Base-by-base conservation (phyloP, 441 rosid species). In the Adansonia rubrostipa region DNA sequence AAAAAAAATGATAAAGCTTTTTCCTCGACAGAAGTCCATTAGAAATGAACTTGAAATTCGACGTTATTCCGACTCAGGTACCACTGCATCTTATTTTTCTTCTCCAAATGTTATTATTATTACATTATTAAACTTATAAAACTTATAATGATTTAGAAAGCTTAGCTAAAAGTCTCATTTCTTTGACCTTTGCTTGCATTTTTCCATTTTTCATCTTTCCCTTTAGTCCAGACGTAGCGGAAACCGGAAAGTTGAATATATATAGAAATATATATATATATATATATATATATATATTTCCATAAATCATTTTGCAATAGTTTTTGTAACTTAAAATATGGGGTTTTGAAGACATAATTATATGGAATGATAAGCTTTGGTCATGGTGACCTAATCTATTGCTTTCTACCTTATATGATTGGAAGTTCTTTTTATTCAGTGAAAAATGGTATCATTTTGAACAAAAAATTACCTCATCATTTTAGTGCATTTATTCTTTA, bases 321-420 rank as follows among this genome's bases (percentile, higher is more conserved):
- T 8, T 53, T 66, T 67, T 44, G 60, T 15, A 24, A 53, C 48
- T 71, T 50, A 51, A 53, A 53, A 33, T 53, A 36, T 53, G 62
- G 48, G 47, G 15, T 53, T 33, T 53, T 53, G 15, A 33, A 53
- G 62, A 33, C 62, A 33, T 71, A 15, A 22, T 45, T 24, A 13
- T 24, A 45, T 40, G 19, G 9, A 65, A 47, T 10, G 2, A 50
- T 71, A 40, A 71, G 62, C 47, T 53, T 71, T 54, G 48, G 22
- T 33, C n/a, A 33, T 36, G 75, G 63, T 71, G 63, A 71, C 75
- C 62, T 9, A 33, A 71, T 71, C 45, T 53, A 28, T 70, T 70
- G 74, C 44, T 47, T 50, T 70, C 60, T 24, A n/a, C 20, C 36
- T 28, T n/a, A 53, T 71, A 33, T 71, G 47, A 28, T 28, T 71